Evolutionary conservation across 805 yeast species (phyloP).

Genomic region (Yarrowia deformans): DNA sequence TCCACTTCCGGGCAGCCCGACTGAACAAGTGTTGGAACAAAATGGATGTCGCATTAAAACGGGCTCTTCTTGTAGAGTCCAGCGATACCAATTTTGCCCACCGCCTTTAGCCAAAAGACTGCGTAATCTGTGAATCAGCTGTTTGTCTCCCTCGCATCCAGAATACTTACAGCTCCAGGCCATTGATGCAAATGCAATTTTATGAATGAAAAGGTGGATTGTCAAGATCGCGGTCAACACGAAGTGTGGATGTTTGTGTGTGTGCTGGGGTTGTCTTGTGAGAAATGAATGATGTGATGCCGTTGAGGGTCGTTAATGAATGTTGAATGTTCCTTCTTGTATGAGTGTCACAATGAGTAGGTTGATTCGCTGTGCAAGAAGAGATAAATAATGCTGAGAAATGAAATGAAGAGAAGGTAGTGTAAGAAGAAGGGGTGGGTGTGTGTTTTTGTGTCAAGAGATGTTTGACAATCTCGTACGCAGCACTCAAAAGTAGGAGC

Average conservation of each 20-base stretch:
- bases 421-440: constrained; percentile 25
- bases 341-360: constrained; percentile 4
- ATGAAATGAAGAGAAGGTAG: constrained; percentile 19
- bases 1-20: background rate
- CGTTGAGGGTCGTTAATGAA: constrained; percentile 33
- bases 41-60: background rate
- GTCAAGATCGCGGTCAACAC: constrained; percentile 31
- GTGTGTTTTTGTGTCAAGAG: constrained; percentile 22
- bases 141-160: background rate
- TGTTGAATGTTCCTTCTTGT: constrained; percentile 15
- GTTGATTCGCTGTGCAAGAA: constrained; percentile 12
- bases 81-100: background rate
- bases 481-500: constrained; percentile 31
- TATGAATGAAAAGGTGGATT: constrained; percentile 14
- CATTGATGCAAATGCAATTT: constrained; percentile 39
- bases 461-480: constrained; percentile 37
- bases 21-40: background rate
- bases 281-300: constrained; percentile 17
- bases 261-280: constrained; percentile 2
- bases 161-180: constrained; percentile 39
- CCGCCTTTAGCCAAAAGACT: background rate
- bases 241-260: constrained; percentile 5
- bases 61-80: background rate
- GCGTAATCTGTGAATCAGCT: too few relatives aligned
- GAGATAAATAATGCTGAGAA: constrained; percentile 28